Conservation (phyloP, 2,329 filamentous ascomycete genomes). For the Arthroderma sp. region DNA sequence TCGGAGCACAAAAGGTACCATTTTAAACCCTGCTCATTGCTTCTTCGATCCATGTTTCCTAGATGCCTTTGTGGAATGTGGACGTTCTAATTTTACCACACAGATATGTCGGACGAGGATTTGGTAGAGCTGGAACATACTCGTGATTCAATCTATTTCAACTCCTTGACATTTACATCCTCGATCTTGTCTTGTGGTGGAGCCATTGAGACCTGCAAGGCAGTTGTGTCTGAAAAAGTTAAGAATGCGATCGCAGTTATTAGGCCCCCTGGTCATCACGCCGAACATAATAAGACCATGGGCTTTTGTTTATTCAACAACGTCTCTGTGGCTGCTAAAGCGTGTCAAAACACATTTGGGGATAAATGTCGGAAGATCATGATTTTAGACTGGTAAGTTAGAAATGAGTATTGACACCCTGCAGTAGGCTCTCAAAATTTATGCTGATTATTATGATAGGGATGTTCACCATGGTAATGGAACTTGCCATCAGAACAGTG, state of each 20-base stretch:
- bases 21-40: not conserved
- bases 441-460: conserved; percentile 22
- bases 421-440: not conserved
- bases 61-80: not conserved
- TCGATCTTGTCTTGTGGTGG: conserved; percentile 78
- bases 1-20: conserved; percentile 37
- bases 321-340: conserved; percentile 78
- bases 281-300: conserved; percentile 72
- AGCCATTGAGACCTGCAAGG: conserved; percentile 88
- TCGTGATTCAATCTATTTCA: conserved; percentile 70
- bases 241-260: conserved; percentile 96
- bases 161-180: conserved; percentile 66
- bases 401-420: not conserved
- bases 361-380: conserved; percentile 74
- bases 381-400: conserved; percentile 80
- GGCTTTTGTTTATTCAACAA: conserved; percentile 99
- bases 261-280: conserved; percentile 87
- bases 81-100: not conserved
- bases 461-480: conserved; percentile 51
- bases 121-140: conserved; percentile 57
- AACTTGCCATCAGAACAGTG: not conserved
- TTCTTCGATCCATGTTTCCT: not conserved
- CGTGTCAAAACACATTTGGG: conserved; percentile 71
- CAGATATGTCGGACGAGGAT: conserved; percentile 42
- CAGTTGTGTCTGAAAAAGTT: conserved; percentile 68